Evolutionary conservation across 2,329 filamentous ascomycete genomes (phyloP), one percentile per base, ranked within the genome.

Genomic region (Trichothecium roseum): DNA sequence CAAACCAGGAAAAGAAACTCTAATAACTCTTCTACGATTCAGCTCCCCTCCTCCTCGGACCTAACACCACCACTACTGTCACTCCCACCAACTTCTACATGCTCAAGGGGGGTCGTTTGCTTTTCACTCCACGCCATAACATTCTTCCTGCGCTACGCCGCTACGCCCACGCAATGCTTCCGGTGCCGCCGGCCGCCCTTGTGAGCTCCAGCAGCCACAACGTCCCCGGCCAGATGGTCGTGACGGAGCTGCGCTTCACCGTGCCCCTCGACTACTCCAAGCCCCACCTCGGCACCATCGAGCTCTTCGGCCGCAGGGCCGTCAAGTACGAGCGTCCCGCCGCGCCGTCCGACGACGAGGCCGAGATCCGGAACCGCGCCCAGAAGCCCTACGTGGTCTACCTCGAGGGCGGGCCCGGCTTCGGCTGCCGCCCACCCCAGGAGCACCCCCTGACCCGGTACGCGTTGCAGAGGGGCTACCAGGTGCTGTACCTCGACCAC

Each of bases 401-500:
- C 53, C 70, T 94, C 12, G 81, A 93, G 61, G 89, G 89, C 43
- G 89, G 89, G 0, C 89, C 88, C 0, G 88, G 88, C 3, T 78
- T 82, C 50, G 78, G 81, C 41, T 88, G 84, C 51, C 66, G 72
- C 5, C 66, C 80, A 34, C 88, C 89, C 2, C 81, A 93, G 52
- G 72, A 83, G 39, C 74, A 78, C 41, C 65, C 78, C 7, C 73
- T 86, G 52, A 82, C 84, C n/a, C 71, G 76, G 22, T 64, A 69
- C 20, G 69, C 86, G 37, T 68, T 95, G 5, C 76, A 80, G 40
- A 79, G 80, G 42, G 88, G 88, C 13, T 95, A 94, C 51, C 84
- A 93, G 55, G 65, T 86, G 31, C 71, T 96, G 3, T 80, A 82
- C 43, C 70, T 96, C n/a, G 89, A 96, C 55, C 88, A 94, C 55